A percentile compares a stretch with the other conserved stretches of the same genome.
These are phyloP conservation scores for Fusarium virguliforme DNA, from an alignment of 2,329 filamentous ascomycete genomes.

Conservation along the genomic window DNA sequence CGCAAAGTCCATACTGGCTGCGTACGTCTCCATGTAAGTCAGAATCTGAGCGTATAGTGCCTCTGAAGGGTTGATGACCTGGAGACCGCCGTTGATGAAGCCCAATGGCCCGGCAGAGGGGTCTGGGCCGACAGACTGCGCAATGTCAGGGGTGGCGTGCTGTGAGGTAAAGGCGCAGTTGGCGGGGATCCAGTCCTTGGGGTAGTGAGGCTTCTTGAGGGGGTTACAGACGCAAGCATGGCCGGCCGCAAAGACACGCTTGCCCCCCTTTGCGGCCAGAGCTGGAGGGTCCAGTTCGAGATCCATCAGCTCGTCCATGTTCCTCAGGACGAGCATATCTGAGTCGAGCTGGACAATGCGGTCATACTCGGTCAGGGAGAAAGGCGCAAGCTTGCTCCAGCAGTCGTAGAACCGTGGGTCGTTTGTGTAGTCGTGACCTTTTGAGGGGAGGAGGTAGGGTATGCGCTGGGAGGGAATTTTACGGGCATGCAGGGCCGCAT, in stretches of 20 bases:
- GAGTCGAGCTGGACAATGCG: conserved; percentile 88
- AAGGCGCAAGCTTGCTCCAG: conserved; percentile 89
- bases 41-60: conserved; percentile 67
- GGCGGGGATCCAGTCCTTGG: conserved; percentile 74
- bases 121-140: conserved; percentile 64
- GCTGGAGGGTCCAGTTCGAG: conserved; percentile 74
- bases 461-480: conserved; percentile 80
- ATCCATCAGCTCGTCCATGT: conserved; percentile 97
- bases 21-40: conserved; percentile 65
- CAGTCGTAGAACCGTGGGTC: conserved; percentile 91
- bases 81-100: conserved; percentile 67
- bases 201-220: conserved; percentile 83
- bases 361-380: conserved; percentile 82
- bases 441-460: conserved; percentile 79
- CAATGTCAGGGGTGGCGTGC: conserved; percentile 63
- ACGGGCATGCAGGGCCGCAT: conserved; percentile 77
- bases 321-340: conserved; percentile 86
- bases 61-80: conserved; percentile 69
- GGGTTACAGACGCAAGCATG: conserved; percentile 93
- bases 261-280: conserved; percentile 55
- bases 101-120: conserved; percentile 65
- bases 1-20: conserved; percentile 68
- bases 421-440: conserved; percentile 77
- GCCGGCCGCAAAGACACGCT: conserved; percentile 83
- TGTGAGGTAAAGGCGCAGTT: conserved; percentile 74